phyloP scores from a whole-genome alignment of 495 filamentous ascomycete genomes.

The Penicilliopsis zonata region DNA sequence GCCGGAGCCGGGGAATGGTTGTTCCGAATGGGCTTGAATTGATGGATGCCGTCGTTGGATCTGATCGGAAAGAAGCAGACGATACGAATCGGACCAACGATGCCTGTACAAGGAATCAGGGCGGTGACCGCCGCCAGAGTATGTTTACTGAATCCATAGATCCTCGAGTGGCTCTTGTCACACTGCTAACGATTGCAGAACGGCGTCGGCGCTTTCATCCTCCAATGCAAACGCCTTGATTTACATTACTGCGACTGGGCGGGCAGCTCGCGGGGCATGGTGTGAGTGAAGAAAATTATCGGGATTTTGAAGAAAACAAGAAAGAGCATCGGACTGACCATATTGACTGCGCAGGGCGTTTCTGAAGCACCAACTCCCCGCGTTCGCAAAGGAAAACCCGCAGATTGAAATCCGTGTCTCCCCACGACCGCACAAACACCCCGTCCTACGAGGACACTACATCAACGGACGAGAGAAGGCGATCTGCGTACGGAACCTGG shows the following conservation, averaged over 20 bases:
- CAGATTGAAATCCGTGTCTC: constrained; percentile 84
- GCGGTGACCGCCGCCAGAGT: constrained; percentile 27
- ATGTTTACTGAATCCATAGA: constrained; percentile 8
- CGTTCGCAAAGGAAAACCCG: constrained; percentile 72
- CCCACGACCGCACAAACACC: constrained; percentile 76
- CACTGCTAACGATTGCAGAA: constrained; percentile 43
- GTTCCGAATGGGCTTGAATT: no score
- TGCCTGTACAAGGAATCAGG: constrained; percentile 55
- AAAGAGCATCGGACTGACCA: constrained; percentile 2
- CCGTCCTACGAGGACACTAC: constrained; percentile 75
- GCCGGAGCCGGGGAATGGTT: not conserved
- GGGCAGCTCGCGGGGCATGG: constrained; percentile 87
- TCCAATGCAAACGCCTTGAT: constrained; percentile 91
- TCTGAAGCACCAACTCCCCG: constrained; percentile 59
- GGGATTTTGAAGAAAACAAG: constrained; percentile 1
- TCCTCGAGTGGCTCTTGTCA: not conserved
- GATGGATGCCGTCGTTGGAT: no score
- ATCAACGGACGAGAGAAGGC: constrained; percentile 82
- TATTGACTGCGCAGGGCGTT: constrained; percentile 45
- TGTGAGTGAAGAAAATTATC: constrained; percentile 57
- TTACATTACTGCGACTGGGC: constrained; percentile 96
- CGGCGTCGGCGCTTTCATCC: constrained; percentile 90
- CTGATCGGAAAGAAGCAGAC: no score
- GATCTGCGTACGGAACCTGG: constrained; percentile 79
- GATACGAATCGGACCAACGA: constrained; percentile 35